Base-by-base conservation (phyloP, 306 rosid genomes). In the Cucumis cinereus region DNA sequence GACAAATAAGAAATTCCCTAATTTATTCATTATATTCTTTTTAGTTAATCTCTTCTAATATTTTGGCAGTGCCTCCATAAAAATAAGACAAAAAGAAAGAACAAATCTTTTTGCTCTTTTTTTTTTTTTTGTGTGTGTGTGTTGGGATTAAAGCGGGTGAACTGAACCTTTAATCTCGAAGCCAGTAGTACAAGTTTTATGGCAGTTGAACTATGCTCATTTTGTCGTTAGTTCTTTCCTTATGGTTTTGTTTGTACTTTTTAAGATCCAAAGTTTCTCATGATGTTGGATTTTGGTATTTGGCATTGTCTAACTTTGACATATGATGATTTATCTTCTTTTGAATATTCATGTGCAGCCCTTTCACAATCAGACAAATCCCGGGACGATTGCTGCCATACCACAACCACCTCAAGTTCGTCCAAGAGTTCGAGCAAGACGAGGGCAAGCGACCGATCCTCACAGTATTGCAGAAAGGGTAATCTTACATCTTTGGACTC, bases 401-500 rank as follows among this genome's bases (percentile, higher is more conserved):
- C 88, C 85, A 16, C 96, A 87, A 35, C 85, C 96, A 68, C 92
- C 96, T 43, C 55, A 83, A 19, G 79, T 90, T 35, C 97, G 97
- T 54, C 99, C 99, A 30, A 85, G 98, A 79, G 92, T 92, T 47
- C 87, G 99, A 83, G 99, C 99, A 56, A 86, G 99, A 80, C 89
- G 99, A 76, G 99, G 99, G 36, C 98, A 95, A 83, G 99, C 99
- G 28, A 95, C 99, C 1, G 99, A 95, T 75, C 99, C 99, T 60
- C 99, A 95, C 75, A 95, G 99, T 71, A 95, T 95, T 52, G 98
- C 99, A 35, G 99, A 95, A 79, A 50, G 99, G 85, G 99, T 95
- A 89, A 78, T 55, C 26, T 36, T 67, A 20, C 71, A 20, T 26
- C 6, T 22, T 11, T 33, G 55, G 17, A 15, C 54, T 76, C 64